Evolutionary conservation across 768 basidiomycete genomes (phyloP).

Genomic region (Kwoniella dejecticola): DNA sequence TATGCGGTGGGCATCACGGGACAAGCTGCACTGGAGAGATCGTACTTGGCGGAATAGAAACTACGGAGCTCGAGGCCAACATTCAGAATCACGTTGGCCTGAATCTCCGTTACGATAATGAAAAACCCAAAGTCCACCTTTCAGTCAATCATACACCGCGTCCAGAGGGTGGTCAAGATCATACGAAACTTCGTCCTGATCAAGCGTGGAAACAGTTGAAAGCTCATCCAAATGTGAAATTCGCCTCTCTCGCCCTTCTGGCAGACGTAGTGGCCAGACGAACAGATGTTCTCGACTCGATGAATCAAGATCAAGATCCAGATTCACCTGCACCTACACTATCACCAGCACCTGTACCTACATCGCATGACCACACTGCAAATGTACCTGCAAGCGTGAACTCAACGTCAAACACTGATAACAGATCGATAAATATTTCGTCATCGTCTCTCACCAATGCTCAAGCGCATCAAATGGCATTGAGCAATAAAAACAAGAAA

Average conservation of each 20-base stretch:
- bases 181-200: constrained; percentile 43
- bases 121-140: constrained; percentile 9
- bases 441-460: constrained; percentile 11
- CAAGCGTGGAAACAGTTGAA: constrained; percentile 55
- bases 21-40: constrained; percentile 22
- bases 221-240: constrained; percentile 54
- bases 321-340: neutral
- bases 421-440: constrained; percentile 1
- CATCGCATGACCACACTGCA: neutral
- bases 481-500: too few species aligned
- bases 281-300: constrained; percentile 33
- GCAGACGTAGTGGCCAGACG: constrained; percentile 54
- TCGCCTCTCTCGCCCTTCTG: constrained; percentile 46
- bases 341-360: constrained; percentile 6
- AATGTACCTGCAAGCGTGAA: neutral
- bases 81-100: neutral
- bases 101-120: neutral
- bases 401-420: neutral
- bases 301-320: constrained; percentile 8
- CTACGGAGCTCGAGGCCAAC: neutral
- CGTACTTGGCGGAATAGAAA: constrained; percentile 3
- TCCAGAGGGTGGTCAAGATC: neutral
- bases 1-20: constrained; percentile 33
- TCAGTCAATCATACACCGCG: constrained; percentile 5
- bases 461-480: too few species aligned